Base-by-base conservation (phyloP, 108 stramenopile genomes). In the Skeletonema tropicum region DNA sequence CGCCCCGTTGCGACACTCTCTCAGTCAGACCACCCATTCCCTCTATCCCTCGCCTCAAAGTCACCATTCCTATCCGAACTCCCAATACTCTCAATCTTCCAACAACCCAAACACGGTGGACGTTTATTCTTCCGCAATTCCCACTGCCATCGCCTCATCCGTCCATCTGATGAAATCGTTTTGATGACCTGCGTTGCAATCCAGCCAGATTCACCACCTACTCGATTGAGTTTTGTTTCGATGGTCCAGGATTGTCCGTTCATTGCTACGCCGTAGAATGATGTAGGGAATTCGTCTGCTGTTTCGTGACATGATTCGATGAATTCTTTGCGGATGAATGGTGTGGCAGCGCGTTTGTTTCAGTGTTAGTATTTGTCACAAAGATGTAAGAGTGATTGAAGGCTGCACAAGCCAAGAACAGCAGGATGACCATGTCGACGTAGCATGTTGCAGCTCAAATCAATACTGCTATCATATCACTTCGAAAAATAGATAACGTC, bases 171-270 rank as follows among this genome's bases (percentile, higher is more conserved):
- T 15, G 76, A 73, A 12, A 82, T 57, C 21, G 84, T 85, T 58
- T 85, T 85, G 66, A 85, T 85, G 0, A 85, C 76, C 57, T 82
- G 84, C 14, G 84, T 85, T 15, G 84, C 84, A 57, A 85, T 85
- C 80, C 80, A 85, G 13, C 70, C 83, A 36, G 71, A 55, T 6
- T 59, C 70, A n/a, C 83, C 83, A 5, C 83, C 83, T 9, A 84
- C 79, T 60, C 79, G 60, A 52, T 76, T 84, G 4, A 84, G 9
- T 7, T 65, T 31, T 0, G 79, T 68, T 67, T 84, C 83, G 63
- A 80, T 76, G 17, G 15, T 46, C 84, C 84, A 85, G 9, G 62
- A 61, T 57, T 77, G 57, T 21, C 85, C 85, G 29, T 86, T 58
- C 79, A 86, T 80, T 17, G 82, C 82, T 23, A 72, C 82, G 1